Percentiles rank a stretch among this genome's conserved stretches.
Conservation (phyloP, 2,329 filamentous ascomycete species). For the Colletotrichum sp. region DNA sequence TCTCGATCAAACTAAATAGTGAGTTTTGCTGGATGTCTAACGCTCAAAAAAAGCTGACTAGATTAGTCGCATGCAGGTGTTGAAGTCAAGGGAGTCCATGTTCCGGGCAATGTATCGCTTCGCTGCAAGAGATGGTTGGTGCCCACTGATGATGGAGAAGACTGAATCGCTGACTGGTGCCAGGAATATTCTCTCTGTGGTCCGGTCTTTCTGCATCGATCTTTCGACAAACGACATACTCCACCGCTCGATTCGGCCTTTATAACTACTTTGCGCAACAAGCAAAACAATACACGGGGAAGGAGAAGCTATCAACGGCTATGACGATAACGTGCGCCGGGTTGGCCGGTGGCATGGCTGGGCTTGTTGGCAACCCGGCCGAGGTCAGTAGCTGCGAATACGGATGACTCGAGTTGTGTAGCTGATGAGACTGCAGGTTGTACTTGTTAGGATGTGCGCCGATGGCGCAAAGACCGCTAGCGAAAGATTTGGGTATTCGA, state of each 20-base stretch:
- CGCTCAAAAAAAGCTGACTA: background rate
- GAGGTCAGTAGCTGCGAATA: slow-evolving; percentile 29
- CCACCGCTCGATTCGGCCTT: slow-evolving; percentile 48
- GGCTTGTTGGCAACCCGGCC: slow-evolving; percentile 50
- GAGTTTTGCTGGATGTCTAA: background rate
- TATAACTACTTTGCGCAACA: slow-evolving; percentile 40
- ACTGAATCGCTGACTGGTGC: background rate
- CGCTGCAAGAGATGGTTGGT: slow-evolving; percentile 42
- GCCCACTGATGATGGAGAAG: background rate
- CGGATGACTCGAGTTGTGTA: background rate
- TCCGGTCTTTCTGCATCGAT: slow-evolving; percentile 48
- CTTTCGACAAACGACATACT: slow-evolving; percentile 48
- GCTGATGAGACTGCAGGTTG: slow-evolving; percentile 27
- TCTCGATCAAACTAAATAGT: slow-evolving; percentile 51
- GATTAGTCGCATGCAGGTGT: slow-evolving; percentile 47
- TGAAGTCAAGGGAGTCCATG: slow-evolving; percentile 44
- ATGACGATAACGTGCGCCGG: slow-evolving; percentile 44
- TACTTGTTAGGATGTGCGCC: slow-evolving; percentile 51
- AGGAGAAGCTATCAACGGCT: slow-evolving; percentile 33
- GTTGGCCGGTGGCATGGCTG: slow-evolving; percentile 44
- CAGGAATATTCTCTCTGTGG: slow-evolving; percentile 47
- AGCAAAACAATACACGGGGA: slow-evolving; percentile 29
- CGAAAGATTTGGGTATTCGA: slow-evolving; percentile 42
- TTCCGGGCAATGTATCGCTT: slow-evolving; percentile 41
- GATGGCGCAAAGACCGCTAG: slow-evolving; percentile 43